These are phyloP conservation scores for Wickerhamomyces bisporus DNA, from an alignment of 805 yeast species.

Conservation along the genomic window DNA sequence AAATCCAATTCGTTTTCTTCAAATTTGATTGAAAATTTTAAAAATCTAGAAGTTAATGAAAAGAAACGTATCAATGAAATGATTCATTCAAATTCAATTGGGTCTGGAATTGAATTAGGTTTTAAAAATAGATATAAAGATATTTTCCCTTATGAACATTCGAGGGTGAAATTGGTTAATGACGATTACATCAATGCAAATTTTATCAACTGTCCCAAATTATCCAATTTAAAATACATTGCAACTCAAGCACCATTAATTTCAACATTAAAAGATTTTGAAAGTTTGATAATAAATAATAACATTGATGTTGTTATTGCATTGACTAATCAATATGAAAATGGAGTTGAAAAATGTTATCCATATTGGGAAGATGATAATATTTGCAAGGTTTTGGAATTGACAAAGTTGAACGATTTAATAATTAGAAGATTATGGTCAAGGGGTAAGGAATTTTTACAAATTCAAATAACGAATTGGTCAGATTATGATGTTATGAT, in stretches of 20 bases:
- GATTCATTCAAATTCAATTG: slow-evolving; percentile 21
- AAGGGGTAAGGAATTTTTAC: slow-evolving; percentile 48
- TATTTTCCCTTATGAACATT: slow-evolving; percentile 80
- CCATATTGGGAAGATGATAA: slow-evolving; percentile 75
- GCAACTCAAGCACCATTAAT: slow-evolving; percentile 88
- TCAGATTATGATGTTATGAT: slow-evolving; percentile 69
- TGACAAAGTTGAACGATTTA: slow-evolving; percentile 20
- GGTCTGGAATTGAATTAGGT: slow-evolving; percentile 70
- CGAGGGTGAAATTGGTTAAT: slow-evolving; percentile 59
- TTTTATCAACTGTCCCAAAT: slow-evolving; percentile 37
- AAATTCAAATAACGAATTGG: slow-evolving; percentile 79
- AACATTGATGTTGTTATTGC: slow-evolving; percentile 64
- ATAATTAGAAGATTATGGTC: slow-evolving; percentile 41
- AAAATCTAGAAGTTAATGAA: slow-evolving; percentile 64
- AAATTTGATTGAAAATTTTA: slow-evolving; percentile 46
- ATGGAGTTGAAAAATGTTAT: slow-evolving; percentile 74
- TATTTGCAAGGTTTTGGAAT: slow-evolving; percentile 16
- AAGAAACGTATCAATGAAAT: slow-evolving; percentile 52
- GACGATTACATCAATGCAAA: slow-evolving; percentile 84
- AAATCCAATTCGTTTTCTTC: slow-evolving; percentile 19
- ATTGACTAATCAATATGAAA: slow-evolving; percentile 70
- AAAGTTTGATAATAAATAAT: slow-evolving; percentile 69
- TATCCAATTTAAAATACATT: slow-evolving; percentile 44
- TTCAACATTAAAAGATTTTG: slow-evolving; percentile 76
- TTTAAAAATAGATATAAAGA: slow-evolving; percentile 83